Percentiles rank a stretch among this genome's conserved stretches.
These are phyloP conservation scores for Mycena pura DNA, from an alignment of 768 basidiomycete species.

Conservation along the genomic window DNA sequence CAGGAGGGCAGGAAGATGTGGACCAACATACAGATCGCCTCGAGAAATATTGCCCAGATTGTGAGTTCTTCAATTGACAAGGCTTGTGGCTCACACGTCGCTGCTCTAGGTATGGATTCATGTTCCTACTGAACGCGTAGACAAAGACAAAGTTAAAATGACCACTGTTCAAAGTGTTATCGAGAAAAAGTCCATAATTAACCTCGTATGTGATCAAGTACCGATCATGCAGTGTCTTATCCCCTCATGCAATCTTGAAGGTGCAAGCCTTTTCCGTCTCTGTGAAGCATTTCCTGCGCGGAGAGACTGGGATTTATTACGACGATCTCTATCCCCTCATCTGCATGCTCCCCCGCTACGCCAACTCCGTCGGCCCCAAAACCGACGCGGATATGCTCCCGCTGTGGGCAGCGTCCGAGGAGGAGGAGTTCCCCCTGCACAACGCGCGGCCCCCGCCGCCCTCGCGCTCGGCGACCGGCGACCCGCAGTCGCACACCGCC, in stretches of 20 bases:
- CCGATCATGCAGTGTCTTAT: neutral
- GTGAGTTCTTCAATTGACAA: conserved; percentile 40
- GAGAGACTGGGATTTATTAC: conserved; percentile 74
- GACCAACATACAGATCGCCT: conserved; percentile 65
- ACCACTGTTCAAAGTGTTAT: conserved; percentile 54
- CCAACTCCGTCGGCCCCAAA: conserved; percentile 35
- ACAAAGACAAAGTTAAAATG: conserved; percentile 37
- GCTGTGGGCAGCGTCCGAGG: conserved; percentile 58
- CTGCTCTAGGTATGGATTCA: conserved; percentile 60
- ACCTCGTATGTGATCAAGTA: conserved; percentile 51
- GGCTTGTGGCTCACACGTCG: neutral
- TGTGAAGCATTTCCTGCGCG: conserved; percentile 75
- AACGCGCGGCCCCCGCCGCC: conserved; percentile 19
- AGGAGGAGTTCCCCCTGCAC: conserved; percentile 32
- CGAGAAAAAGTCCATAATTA: conserved; percentile 81
- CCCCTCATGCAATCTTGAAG: conserved; percentile 39
- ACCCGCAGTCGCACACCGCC: neutral
- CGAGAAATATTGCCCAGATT: conserved; percentile 60
- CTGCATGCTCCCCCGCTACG: conserved; percentile 69
- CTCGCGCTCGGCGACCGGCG: conserved; percentile 7
- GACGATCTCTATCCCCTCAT: conserved; percentile 78
- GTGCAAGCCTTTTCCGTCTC: conserved; percentile 73
- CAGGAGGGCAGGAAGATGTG: conserved; percentile 77
- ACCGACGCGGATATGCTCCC: conserved; percentile 57
- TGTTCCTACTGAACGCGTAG: conserved; percentile 50